Evolutionary conservation across 148 eudicot species (phyloP).

Genomic region (Rhododendron mucronatum): DNA sequence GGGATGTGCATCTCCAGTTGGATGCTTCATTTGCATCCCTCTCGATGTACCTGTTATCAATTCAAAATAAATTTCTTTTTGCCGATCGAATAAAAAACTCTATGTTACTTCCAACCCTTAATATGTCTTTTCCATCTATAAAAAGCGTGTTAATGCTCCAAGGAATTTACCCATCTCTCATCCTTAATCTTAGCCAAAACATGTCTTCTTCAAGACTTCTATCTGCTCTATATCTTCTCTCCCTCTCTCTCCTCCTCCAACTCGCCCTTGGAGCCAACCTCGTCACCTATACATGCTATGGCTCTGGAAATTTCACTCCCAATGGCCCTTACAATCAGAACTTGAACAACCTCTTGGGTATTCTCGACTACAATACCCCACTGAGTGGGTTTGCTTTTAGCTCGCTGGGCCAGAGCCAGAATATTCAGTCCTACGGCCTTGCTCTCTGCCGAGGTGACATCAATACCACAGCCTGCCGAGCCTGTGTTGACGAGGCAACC

Average conservation of each 20-base stretch:
- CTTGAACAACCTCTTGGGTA: constrained; percentile 18
- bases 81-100: neutral
- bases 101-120: neutral
- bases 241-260: neutral
- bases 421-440: constrained; percentile 23
- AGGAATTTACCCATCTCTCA: neutral
- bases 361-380: constrained; percentile 16
- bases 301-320: constrained; percentile 9
- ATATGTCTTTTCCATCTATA: neutral
- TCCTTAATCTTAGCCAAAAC: neutral
- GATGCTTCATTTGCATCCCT: neutral
- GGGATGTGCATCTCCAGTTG: too few species aligned
- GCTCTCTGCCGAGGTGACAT: constrained; percentile 39
- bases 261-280: constrained; percentile 10
- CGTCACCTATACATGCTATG: constrained; percentile 5
- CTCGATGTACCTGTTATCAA: neutral
- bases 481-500: constrained; percentile 25
- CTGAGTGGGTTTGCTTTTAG: constrained; percentile 23
- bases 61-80: too few species aligned
- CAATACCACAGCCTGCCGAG: constrained; percentile 15
- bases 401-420: constrained; percentile 7
- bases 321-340: constrained; percentile 14
- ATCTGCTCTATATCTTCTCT: neutral
- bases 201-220: constrained; percentile 2
- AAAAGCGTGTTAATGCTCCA: neutral